phyloP scores from a whole-genome alignment of 129 eudicot genomes.

The Lonicera japonica region DNA sequence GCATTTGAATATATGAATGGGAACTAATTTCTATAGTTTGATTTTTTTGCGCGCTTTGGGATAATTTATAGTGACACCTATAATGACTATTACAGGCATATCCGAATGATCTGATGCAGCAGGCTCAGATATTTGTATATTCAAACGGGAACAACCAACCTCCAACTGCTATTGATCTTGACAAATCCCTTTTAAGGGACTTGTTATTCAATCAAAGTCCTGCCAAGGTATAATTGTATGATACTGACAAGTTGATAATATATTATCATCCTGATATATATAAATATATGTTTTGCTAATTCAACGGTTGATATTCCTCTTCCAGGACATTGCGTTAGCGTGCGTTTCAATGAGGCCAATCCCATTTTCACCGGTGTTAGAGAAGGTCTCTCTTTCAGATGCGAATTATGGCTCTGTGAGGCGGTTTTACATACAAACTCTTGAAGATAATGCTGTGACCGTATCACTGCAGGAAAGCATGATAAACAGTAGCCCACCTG shows the following conservation, averaged over 20 bases:
- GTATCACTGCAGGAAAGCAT: slow-evolving; percentile 53
- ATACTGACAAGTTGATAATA: background rate
- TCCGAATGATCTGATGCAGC: slow-evolving; percentile 72
- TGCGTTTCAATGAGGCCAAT: slow-evolving; percentile 92
- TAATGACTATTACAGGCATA: slow-evolving; percentile 44
- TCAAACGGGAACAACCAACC: slow-evolving; percentile 71
- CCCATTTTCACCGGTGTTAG: slow-evolving; percentile 86
- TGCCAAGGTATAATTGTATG: slow-evolving; percentile 55
- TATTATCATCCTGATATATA: background rate
- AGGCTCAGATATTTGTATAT: slow-evolving; percentile 76
- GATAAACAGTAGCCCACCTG: slow-evolving; percentile 68
- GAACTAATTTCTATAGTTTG: background rate
- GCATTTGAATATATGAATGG: background rate
- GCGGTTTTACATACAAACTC: slow-evolving; percentile 77
- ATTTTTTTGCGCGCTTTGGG: background rate
- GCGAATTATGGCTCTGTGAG: slow-evolving; percentile 71
- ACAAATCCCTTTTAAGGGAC: slow-evolving; percentile 68
- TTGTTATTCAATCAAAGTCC: slow-evolving; percentile 93
- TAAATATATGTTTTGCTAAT: background rate
- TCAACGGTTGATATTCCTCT: background rate
- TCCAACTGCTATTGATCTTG: slow-evolving; percentile 92
- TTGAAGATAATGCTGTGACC: slow-evolving; percentile 80
- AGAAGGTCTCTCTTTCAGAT: slow-evolving; percentile 71
- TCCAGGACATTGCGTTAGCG: slow-evolving; percentile 89
- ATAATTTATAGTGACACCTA: slow-evolving; percentile 4